Percentiles rank a stretch among this genome's conserved stretches.
These are phyloP conservation scores for Cyberlindnera sargentensis DNA, from an alignment of 805 yeast genomes.

Conservation along the genomic window DNA sequence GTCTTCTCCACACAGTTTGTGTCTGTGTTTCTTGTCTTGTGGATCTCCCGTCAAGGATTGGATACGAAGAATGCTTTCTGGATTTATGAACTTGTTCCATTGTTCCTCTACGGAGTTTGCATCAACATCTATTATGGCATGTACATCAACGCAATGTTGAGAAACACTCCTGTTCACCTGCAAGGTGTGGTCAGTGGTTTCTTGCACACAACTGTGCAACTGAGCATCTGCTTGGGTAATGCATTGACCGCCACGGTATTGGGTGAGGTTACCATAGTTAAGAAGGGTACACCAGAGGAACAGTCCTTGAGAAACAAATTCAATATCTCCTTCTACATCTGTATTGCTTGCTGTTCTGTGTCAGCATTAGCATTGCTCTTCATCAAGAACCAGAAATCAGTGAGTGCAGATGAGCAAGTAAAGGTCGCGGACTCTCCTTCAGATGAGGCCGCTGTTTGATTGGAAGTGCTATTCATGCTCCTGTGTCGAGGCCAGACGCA, in stretches of 20 bases:
- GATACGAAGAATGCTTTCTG: conserved; percentile 20
- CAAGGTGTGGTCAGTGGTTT: conserved; percentile 35
- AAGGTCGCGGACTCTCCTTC: conserved; percentile 22
- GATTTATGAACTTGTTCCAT: conserved; percentile 24
- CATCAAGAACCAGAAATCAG: conserved; percentile 9
- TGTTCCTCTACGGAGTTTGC: conserved; percentile 20
- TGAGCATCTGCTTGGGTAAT: conserved; percentile 26
- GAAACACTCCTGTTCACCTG: conserved; percentile 29
- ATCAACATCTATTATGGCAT: conserved; percentile 28
- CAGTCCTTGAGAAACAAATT: conserved; percentile 2
- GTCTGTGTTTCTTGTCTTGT: conserved; percentile 4
- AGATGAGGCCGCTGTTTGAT: not conserved
- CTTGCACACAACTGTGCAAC: conserved; percentile 29
- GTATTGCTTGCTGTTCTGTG: conserved; percentile 4
- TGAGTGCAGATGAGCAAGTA: not conserved
- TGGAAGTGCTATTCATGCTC: no score
- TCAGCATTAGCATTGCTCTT: conserved; percentile 1
- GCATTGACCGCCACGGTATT: conserved; percentile 24
- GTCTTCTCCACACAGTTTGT: conserved; percentile 4
- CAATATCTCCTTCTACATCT: conserved; percentile 7
- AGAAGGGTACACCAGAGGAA: not conserved
- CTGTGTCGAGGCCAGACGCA: no score
- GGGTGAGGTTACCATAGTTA: conserved; percentile 15
- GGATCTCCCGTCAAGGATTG: conserved; percentile 20
- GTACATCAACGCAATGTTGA: conserved; percentile 23